These are phyloP conservation scores for Colletotrichum lindemuthianum DNA, from an alignment of 2,329 filamentous ascomycete genomes.

Conservation along the genomic window DNA sequence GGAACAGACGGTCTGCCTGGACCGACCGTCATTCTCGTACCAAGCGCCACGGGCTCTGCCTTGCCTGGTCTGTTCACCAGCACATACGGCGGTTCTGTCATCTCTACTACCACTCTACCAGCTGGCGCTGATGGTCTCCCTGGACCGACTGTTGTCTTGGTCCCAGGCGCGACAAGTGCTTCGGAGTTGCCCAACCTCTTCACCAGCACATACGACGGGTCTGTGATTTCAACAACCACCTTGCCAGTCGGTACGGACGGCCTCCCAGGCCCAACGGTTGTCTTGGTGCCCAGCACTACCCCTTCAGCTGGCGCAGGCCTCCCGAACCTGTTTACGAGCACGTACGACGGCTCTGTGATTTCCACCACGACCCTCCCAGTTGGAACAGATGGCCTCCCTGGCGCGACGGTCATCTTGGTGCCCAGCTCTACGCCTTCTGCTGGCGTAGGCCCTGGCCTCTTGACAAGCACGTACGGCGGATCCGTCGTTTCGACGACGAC, in stretches of 20 bases:
- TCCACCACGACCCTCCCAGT: constrained; percentile 2
- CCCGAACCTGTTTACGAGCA: neutral
- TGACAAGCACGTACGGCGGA: constrained; percentile 20
- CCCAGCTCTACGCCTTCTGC: constrained; percentile 2
- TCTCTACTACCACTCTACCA: neutral
- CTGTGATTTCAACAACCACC: constrained; percentile 5
- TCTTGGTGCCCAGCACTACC: constrained; percentile 10
- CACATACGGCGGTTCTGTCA: constrained; percentile 11
- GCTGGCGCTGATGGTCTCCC: neutral
- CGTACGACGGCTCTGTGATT: constrained; percentile 12
- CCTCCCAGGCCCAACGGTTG: neutral
- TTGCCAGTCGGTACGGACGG: constrained; percentile 4
- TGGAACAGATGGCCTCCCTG: constrained; percentile 4
- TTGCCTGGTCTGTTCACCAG: constrained; percentile 4
- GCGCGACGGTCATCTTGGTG: constrained; percentile 4
- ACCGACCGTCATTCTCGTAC: constrained; percentile 12
- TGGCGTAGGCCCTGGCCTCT: neutral
- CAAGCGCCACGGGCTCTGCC: neutral
- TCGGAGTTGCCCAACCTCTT: constrained; percentile 1
- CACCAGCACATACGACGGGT: constrained; percentile 8
- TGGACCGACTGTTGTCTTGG: neutral
- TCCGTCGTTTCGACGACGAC: constrained; percentile 10
- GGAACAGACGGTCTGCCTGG: neutral
- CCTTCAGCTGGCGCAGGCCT: neutral
- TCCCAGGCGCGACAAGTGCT: neutral